Evolutionary conservation across 2,329 filamentous ascomycete genomes (phyloP).

Genomic region (Cladosporium phlei): DNA sequence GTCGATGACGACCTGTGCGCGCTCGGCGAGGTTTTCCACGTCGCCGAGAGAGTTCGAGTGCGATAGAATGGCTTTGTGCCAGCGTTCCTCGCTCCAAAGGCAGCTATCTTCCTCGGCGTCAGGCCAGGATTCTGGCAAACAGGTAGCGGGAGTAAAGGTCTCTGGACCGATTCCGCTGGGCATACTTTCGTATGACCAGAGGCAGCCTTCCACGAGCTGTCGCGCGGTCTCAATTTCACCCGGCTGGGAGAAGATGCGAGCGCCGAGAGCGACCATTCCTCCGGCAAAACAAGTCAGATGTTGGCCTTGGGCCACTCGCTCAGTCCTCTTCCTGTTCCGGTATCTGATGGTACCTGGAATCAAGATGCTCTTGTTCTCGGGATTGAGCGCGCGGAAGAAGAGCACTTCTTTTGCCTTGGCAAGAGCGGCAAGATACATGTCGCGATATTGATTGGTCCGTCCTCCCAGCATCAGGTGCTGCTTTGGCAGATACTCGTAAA

Average conservation of each 20-base stretch:
- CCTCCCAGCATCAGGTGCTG: constrained; percentile 27
- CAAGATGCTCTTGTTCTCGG: constrained; percentile 33
- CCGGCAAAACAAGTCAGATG: constrained; percentile 68
- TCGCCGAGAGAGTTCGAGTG: constrained; percentile 21
- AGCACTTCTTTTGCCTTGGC: constrained; percentile 44
- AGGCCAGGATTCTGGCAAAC: constrained; percentile 24
- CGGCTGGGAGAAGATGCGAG: constrained; percentile 53
- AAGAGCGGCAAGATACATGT: constrained; percentile 44
- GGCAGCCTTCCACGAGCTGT: constrained; percentile 58
- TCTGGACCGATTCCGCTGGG: constrained; percentile 60
- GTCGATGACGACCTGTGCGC: constrained; percentile 31
- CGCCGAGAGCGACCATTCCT: constrained; percentile 64
- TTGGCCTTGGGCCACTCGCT: constrained; percentile 42
- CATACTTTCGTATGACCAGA: constrained; percentile 57
- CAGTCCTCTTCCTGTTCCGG: constrained; percentile 17
- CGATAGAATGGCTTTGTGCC: constrained; percentile 37
- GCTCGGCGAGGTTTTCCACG: constrained; percentile 20
- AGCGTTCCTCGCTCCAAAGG: constrained; percentile 45
- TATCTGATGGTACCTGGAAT: constrained; percentile 31
- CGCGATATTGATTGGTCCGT: constrained; percentile 34
- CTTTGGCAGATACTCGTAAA: constrained; percentile 33
- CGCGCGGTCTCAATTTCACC: constrained; percentile 54
- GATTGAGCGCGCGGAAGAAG: constrained; percentile 41
- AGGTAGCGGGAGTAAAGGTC: constrained; percentile 48
- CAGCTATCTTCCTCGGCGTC: constrained; percentile 25